phyloP scores from a whole-genome alignment of 306 rosid species.

The Clitoria ternatea region DNA sequence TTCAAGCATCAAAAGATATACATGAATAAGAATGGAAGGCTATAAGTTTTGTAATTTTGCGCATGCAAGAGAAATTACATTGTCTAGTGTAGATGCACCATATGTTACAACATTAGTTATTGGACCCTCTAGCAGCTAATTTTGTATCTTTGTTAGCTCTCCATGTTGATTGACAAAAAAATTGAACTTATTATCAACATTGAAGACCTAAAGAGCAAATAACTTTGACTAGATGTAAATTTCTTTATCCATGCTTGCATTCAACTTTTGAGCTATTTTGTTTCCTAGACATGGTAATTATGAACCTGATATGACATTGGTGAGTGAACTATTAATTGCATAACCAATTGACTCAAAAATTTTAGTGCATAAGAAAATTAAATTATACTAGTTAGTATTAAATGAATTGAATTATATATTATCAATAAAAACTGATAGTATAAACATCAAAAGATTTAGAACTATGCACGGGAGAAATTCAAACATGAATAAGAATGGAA shows the following conservation, averaged over 20 bases:
- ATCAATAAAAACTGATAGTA: not conserved
- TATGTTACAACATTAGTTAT: slow-evolving; percentile 84
- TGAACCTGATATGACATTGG: too few species aligned
- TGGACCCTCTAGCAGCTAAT: slow-evolving; percentile 83
- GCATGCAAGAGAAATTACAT: slow-evolving; percentile 58
- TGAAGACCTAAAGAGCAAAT: slow-evolving; percentile 1
- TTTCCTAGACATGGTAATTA: too few species aligned
- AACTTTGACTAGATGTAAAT: not conserved
- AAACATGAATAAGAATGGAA: slow-evolving; percentile 15
- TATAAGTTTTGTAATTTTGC: too few species aligned
- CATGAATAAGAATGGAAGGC: slow-evolving; percentile 6
- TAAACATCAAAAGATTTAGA: too few species aligned
- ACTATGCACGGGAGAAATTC: not conserved
- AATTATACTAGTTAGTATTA: not conserved
- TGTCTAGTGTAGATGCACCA: slow-evolving; percentile 98
- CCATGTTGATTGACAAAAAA: slow-evolving; percentile 64
- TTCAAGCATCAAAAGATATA: too few species aligned
- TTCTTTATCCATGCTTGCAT: slow-evolving; percentile 44
- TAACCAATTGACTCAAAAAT: too few species aligned
- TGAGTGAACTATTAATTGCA: too few species aligned
- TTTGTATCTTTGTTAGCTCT: slow-evolving; percentile 87
- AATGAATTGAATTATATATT: not conserved
- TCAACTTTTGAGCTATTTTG: slow-evolving; percentile 73
- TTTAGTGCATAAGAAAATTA: too few species aligned
- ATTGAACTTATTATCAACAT: not conserved